Evolutionary conservation across 805 yeast genomes (phyloP), one percentile per base, ranked within the genome.

Genomic region (Saccharomycopsis fodiens): DNA sequence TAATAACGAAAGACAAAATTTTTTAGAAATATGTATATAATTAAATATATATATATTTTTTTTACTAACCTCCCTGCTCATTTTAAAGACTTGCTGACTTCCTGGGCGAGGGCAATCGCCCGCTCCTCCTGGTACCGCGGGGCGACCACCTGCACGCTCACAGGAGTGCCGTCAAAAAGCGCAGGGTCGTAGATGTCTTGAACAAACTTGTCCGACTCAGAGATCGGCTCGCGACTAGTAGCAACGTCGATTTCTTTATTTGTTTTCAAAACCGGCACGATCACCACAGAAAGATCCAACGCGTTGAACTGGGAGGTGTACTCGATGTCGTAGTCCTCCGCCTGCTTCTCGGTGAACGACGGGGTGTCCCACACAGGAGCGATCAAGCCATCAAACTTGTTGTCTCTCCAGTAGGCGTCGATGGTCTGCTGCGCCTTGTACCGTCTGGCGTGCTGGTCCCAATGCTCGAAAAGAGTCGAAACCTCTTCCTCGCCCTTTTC

Each of bases 121-220:
- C 74, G 72, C 55, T 80, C 86, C 55, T 80, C 86, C 50, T 78
- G 72, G 45, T 70, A 72, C 47, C 78, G 65, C 45, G 72, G 66
- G 21, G 79, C 71, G 15, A 76, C 69, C 20, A 80, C 51, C 56
- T 80, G 86, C 5, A 78, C 52, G 2, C 71, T 66, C 2, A 79
- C 76, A 0, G 84, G 82, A 54, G 74, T 76, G 3, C 74, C 76
- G 47, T 68, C 64, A 44, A 60, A 63, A 37, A 66, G 60, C 44
- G 69, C 72, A 4, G 78, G 69, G 45, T 73, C 65, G 60, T 76
- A 77, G 32, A 66, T 57, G 10, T 63, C 62, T 57, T 64, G 59
- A 30, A 56, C 55, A 12, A 50, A 52, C 35, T 58, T 54, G 39
- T 68, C 73, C 3, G 54, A 42, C 3, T 61, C 62, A 35, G 57